A percentile compares a stretch with the other conserved stretches of the same genome.
phyloP scores from a whole-genome alignment of 345 rosid species.

The Dipteronia sinensis region DNA sequence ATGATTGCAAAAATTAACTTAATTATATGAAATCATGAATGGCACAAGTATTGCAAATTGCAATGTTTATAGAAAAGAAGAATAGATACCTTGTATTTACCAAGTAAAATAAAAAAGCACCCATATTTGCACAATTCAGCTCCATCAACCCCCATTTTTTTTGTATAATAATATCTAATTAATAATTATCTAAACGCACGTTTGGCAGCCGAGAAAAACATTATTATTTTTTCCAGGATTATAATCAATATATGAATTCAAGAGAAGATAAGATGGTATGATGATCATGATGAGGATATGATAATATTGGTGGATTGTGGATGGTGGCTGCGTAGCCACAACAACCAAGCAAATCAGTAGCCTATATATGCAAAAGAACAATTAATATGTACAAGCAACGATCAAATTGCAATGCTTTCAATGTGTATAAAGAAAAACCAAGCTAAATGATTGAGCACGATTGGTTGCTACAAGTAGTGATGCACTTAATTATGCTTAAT shows the following conservation, averaged over 20 bases:
- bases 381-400: neutral
- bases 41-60: neutral
- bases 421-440: neutral
- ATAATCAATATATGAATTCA: neutral
- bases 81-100: neutral
- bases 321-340: conserved; percentile 1
- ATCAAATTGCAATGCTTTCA: neutral
- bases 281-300: neutral
- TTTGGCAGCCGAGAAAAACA: neutral
- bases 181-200: neutral
- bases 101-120: neutral
- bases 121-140: neutral
- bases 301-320: neutral
- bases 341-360: neutral
- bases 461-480: neutral
- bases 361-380: neutral
- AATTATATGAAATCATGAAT: neutral
- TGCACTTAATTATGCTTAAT: neutral
- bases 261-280: neutral
- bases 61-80: neutral
- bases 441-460: neutral
- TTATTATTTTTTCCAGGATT: neutral
- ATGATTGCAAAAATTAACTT: neutral
- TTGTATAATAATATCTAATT: neutral
- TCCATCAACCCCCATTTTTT: neutral